phyloP scores from a whole-genome alignment of 495 filamentous ascomycete species.

The Podospora conica region DNA sequence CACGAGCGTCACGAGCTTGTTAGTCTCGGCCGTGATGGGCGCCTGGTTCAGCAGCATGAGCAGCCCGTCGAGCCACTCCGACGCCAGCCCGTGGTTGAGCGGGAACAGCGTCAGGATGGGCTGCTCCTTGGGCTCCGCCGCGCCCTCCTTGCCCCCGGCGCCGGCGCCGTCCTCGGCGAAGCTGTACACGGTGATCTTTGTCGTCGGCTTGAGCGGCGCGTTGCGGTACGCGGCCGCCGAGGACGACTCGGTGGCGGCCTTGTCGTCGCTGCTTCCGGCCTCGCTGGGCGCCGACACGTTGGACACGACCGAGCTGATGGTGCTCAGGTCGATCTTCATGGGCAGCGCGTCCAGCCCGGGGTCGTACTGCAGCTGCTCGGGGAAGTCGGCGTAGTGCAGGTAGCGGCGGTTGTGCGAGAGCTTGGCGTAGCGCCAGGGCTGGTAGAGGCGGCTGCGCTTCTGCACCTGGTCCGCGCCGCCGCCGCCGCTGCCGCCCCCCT shows the following conservation, averaged over 20 bases:
- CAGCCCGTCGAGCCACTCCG: slow-evolving; percentile 94
- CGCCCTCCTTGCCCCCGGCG: slow-evolving; percentile 21
- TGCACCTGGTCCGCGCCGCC: slow-evolving; percentile 23
- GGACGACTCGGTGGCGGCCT: slow-evolving; percentile 17
- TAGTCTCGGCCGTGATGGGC: slow-evolving; percentile 94
- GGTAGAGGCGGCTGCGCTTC: slow-evolving; percentile 32
- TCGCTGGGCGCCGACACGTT: slow-evolving; percentile 65
- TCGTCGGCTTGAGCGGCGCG: slow-evolving; percentile 46
- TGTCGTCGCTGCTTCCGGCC: slow-evolving; percentile 32
- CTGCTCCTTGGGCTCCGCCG: slow-evolving; percentile 38
- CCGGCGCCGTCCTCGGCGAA: slow-evolving; percentile 40
- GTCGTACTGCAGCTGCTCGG: slow-evolving; percentile 52
- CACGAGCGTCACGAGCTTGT: slow-evolving; percentile 77
- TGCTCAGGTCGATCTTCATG: slow-evolving; percentile 84
- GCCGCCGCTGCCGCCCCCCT: not conserved
- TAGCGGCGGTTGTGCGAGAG: slow-evolving; percentile 87
- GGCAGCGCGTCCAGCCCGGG: slow-evolving; percentile 68
- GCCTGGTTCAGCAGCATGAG: slow-evolving; percentile 93
- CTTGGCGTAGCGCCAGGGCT: slow-evolving; percentile 73
- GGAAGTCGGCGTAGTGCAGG: slow-evolving; percentile 89
- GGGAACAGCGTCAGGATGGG: slow-evolving; percentile 79
- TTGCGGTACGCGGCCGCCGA: slow-evolving; percentile 29
- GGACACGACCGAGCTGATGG: slow-evolving; percentile 85
- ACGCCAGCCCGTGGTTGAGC: slow-evolving; percentile 71
- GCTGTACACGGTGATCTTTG: slow-evolving; percentile 89